A percentile compares a stretch with the other conserved stretches of the same genome.
phyloP scores from a whole-genome alignment of 2,329 filamentous ascomycete species.

The Arthroderma sp. region DNA sequence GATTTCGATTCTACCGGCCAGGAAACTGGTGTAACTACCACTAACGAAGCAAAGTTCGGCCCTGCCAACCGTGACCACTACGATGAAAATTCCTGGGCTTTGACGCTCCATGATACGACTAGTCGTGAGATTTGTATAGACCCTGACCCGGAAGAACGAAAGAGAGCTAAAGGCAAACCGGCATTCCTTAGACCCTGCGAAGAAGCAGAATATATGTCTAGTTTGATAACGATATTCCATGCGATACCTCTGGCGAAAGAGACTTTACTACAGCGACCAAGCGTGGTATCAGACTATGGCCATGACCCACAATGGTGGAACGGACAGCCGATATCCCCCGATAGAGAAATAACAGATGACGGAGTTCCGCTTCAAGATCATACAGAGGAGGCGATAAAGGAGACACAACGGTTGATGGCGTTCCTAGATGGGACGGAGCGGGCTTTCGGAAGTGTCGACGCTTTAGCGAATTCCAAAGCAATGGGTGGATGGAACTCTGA shows the following conservation, averaged over 20 bases:
- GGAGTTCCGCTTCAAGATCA: not conserved
- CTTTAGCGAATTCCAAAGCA: slow-evolving; percentile 23
- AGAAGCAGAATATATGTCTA: slow-evolving; percentile 41
- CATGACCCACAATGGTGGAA: slow-evolving; percentile 50
- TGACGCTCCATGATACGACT: slow-evolving; percentile 36
- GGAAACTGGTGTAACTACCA: slow-evolving; percentile 40
- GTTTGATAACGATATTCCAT: slow-evolving; percentile 49
- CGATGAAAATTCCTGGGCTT: slow-evolving; percentile 42
- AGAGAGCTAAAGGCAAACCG: slow-evolving; percentile 37
- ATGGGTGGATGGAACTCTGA: slow-evolving; percentile 17
- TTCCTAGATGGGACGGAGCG: slow-evolving; percentile 46
- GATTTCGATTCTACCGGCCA: slow-evolving; percentile 26
- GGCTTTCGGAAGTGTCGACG: slow-evolving; percentile 45
- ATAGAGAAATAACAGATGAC: not conserved
- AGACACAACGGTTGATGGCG: slow-evolving; percentile 49
- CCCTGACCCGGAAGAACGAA: slow-evolving; percentile 37
- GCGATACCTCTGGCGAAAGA: slow-evolving; percentile 47
- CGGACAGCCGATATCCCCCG: slow-evolving; percentile 33
- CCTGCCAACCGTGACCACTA: slow-evolving; percentile 44
- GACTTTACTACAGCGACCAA: slow-evolving; percentile 38
- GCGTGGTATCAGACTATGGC: slow-evolving; percentile 39
- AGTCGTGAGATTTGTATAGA: slow-evolving; percentile 43
- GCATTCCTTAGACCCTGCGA: slow-evolving; percentile 45
- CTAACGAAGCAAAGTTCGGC: slow-evolving; percentile 32
- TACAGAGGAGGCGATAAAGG: slow-evolving; percentile 22